Evolutionary conservation across 129 eudicot genomes (phyloP).

Genomic region (Helianthus tuberosus): DNA sequence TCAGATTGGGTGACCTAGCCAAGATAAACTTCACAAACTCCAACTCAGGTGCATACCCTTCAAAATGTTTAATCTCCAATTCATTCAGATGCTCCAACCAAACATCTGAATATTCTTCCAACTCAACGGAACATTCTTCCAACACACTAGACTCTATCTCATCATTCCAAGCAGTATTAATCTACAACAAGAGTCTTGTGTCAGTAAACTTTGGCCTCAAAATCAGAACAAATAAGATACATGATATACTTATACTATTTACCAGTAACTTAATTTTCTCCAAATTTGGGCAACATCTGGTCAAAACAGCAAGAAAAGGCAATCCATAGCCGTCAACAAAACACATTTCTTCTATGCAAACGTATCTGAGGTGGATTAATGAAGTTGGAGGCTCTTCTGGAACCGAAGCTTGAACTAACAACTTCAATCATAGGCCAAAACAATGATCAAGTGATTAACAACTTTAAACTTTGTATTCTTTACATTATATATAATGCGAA

Average conservation of each 20-base stretch:
- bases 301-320: background rate
- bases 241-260: background rate
- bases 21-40: conserved; percentile 23
- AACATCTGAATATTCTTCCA: conserved; percentile 14
- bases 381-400: conserved; percentile 10
- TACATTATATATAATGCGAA: too few relatives aligned
- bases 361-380: conserved; percentile 21
- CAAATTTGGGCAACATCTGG: conserved; percentile 1
- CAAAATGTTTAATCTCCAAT: background rate
- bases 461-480: too few relatives aligned
- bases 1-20: conserved; percentile 16
- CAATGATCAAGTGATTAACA: too few relatives aligned
- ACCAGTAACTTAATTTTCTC: conserved; percentile 1
- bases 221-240: background rate
- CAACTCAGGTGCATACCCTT: conserved; percentile 4
- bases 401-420: too few relatives aligned
- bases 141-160: background rate
- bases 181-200: background rate
- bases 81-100: conserved; percentile 12
- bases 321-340: background rate
- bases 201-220: background rate
- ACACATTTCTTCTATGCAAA: background rate
- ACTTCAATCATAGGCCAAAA: too few relatives aligned
- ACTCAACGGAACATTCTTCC: background rate
- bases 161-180: background rate